Evolutionary conservation across 2,329 filamentous ascomycete genomes (phyloP).

Genomic region (Grosmannia serpens): DNA sequence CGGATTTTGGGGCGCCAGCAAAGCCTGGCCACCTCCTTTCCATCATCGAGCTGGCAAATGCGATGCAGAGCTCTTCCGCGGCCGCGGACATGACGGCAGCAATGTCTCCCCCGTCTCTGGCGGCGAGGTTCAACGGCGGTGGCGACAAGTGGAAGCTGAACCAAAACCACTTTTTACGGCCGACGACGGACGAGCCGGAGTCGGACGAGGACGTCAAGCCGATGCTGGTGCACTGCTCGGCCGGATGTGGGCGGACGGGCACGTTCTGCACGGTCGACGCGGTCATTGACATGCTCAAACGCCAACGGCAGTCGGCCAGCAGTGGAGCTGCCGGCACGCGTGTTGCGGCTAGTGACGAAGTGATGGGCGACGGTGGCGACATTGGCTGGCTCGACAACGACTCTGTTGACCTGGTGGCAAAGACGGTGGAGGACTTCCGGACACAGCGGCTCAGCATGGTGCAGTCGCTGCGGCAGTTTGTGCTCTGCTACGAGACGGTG

Average conservation of each 20-base stretch:
- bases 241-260: slow-evolving; percentile 88
- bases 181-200: slow-evolving; percentile 50
- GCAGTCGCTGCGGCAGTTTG: slow-evolving; percentile 84
- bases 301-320: slow-evolving; percentile 40
- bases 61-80: slow-evolving; percentile 50
- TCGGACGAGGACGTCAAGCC: slow-evolving; percentile 45
- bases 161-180: slow-evolving; percentile 20
- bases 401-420: slow-evolving; percentile 66
- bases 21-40: slow-evolving; percentile 78
- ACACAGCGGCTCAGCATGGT: slow-evolving; percentile 90
- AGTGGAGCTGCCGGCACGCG: no score
- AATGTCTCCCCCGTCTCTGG: background rate
- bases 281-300: slow-evolving; percentile 91
- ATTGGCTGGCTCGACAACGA: slow-evolving; percentile 56
- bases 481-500: slow-evolving; percentile 91
- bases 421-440: slow-evolving; percentile 84
- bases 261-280: slow-evolving; percentile 95
- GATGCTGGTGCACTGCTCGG: slow-evolving; percentile 88
- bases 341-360: background rate
- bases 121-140: background rate
- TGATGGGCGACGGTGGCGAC: background rate
- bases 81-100: background rate
- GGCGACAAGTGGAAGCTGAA: slow-evolving; percentile 11
- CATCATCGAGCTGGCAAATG: slow-evolving; percentile 78
- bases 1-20: slow-evolving; percentile 87